These are phyloP conservation scores for Aureobasidium pullulans DNA, from an alignment of 2,329 filamentous ascomycete genomes.

Conservation along the genomic window DNA sequence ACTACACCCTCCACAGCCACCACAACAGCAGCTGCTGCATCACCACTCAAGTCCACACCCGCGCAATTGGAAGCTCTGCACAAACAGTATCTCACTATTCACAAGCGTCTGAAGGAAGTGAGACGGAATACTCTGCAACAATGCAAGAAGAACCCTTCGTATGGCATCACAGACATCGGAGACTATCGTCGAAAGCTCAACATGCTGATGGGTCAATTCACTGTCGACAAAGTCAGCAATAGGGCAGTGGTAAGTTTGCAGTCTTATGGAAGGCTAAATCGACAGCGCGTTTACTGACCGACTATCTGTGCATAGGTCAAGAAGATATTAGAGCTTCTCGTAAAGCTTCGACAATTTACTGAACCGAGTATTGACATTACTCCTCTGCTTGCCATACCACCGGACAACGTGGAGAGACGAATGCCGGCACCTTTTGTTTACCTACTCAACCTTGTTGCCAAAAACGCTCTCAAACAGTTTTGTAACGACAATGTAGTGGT, in stretches of 20 bases:
- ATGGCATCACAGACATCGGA: conserved; percentile 58
- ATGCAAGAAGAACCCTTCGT: conserved; percentile 45
- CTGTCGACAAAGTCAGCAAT: conserved; percentile 57
- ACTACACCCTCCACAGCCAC: neutral
- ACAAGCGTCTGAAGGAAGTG: conserved; percentile 58
- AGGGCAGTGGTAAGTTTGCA: conserved; percentile 43
- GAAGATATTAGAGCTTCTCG: conserved; percentile 47
- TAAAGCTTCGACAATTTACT: conserved; percentile 26
- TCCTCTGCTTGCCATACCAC: conserved; percentile 33
- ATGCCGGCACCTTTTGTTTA: conserved; percentile 64
- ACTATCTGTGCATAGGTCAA: conserved; percentile 29
- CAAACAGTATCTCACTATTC: conserved; percentile 48
- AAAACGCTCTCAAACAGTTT: conserved; percentile 60
- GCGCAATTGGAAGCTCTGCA: conserved; percentile 37
- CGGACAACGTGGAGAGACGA: conserved; percentile 34
- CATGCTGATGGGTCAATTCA: conserved; percentile 67
- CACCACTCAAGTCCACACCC: neutral
- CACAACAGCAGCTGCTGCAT: neutral
- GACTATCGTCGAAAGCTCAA: conserved; percentile 64
- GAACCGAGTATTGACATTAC: conserved; percentile 24
- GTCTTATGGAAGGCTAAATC: neutral
- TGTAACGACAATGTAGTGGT: conserved; percentile 32
- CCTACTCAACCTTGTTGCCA: conserved; percentile 68
- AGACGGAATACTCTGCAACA: conserved; percentile 48
- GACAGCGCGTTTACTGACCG: neutral